Evolutionary conservation across 2,329 filamentous ascomycete species (phyloP).

Genomic region (Chaetomium olivaceum): DNA sequence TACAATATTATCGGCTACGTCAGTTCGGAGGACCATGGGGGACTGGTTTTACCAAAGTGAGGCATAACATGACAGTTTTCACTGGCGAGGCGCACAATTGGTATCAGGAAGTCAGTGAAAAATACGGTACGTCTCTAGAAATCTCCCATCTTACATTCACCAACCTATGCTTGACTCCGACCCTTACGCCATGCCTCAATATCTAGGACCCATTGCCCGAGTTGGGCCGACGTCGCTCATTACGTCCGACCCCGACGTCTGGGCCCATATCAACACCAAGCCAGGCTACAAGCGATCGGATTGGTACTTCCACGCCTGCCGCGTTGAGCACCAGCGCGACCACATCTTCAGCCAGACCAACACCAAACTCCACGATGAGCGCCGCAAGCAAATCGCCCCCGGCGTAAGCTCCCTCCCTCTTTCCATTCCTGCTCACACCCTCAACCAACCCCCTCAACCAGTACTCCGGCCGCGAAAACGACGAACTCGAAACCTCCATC

Average conservation of each 20-base stretch:
- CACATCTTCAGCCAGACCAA: slow-evolving; percentile 56
- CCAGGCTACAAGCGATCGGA: slow-evolving; percentile 20
- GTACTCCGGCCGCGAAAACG: slow-evolving; percentile 59
- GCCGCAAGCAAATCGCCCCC: slow-evolving; percentile 52
- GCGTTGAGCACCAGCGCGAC: slow-evolving; percentile 39
- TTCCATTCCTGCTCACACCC: not conserved
- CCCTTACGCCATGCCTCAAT: not conserved
- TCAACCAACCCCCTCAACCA: slow-evolving; percentile 24
- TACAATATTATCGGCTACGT: not conserved
- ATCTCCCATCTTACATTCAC: too few species aligned
- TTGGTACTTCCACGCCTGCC: slow-evolving; percentile 25
- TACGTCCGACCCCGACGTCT: slow-evolving; percentile 24
- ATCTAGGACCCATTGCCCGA: slow-evolving; percentile 28
- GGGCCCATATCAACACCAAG: slow-evolving; percentile 25
- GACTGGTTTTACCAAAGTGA: slow-evolving; percentile 8
- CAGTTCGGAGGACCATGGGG: slow-evolving; percentile 17
- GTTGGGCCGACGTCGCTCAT: slow-evolving; percentile 26
- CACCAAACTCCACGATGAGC: slow-evolving; percentile 47
- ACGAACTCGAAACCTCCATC: slow-evolving; percentile 43
- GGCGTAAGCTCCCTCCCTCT: slow-evolving; percentile 42
- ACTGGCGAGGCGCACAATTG: slow-evolving; percentile 16
- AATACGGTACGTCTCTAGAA: slow-evolving; percentile 16
- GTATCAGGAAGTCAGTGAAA: slow-evolving; percentile 14
- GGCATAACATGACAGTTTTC: slow-evolving; percentile 19
- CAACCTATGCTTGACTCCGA: not conserved